phyloP scores from a whole-genome alignment of 768 basidiomycete genomes.

The Botryobasidium botryosum region DNA sequence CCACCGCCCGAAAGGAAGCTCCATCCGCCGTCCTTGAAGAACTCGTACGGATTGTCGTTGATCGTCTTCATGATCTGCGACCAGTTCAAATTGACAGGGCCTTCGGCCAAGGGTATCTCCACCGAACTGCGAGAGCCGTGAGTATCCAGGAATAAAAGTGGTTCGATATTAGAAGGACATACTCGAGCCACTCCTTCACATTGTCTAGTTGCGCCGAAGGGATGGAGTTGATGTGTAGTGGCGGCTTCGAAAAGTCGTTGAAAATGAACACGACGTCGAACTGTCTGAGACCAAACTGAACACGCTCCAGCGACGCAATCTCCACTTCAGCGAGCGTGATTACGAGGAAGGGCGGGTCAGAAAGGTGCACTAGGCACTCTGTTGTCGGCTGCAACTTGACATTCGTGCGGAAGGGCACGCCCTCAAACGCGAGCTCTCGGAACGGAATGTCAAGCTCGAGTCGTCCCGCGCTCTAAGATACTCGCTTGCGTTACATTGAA shows the following conservation, averaged over 20 bases:
- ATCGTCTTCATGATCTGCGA: constrained; percentile 97
- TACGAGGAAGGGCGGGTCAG: constrained; percentile 90
- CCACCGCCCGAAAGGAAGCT: constrained; percentile 59
- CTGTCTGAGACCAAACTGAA: constrained; percentile 89
- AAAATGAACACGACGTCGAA: constrained; percentile 97
- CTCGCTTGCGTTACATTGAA: neutral
- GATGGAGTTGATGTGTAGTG: constrained; percentile 93
- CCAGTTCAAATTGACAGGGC: constrained; percentile 97
- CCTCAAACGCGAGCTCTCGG: constrained; percentile 90
- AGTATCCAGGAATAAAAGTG: neutral
- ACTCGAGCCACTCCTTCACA: constrained; percentile 99
- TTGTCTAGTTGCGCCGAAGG: constrained; percentile 82
- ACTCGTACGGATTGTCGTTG: constrained; percentile 87
- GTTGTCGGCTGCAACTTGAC: constrained; percentile 92
- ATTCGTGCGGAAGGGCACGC: constrained; percentile 90
- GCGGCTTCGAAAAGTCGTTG: constrained; percentile 85
- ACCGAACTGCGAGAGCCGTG: constrained; percentile 59
- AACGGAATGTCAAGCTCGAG: constrained; percentile 94
- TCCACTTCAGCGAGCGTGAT: constrained; percentile 91
- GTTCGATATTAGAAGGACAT: constrained; percentile 20
- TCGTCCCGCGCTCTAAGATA: constrained; percentile 59
- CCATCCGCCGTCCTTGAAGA: constrained; percentile 97
- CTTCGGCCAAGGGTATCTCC: constrained; percentile 89
- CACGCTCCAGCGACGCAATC: constrained; percentile 90
- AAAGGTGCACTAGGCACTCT: constrained; percentile 88